Percentiles rank a stretch among this genome's conserved stretches.
Conservation (phyloP, 768 basidiomycete species). For the Suillus plorans region DNA sequence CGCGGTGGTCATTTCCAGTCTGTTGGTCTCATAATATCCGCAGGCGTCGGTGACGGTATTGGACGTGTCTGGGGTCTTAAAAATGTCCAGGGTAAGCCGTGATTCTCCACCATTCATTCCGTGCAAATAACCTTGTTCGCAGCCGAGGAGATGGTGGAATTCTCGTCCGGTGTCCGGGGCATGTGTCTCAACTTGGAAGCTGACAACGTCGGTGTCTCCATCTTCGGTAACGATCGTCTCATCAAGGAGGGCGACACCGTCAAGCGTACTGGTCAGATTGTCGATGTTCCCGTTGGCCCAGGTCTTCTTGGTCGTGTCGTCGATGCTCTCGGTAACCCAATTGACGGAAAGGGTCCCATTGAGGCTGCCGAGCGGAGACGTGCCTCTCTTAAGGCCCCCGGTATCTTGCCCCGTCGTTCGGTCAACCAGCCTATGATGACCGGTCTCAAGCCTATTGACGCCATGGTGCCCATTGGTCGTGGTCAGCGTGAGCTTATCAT, state of each 20-base stretch:
- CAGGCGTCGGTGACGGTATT: constrained; percentile 99
- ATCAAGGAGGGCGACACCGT: constrained; percentile 99
- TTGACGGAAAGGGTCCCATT: constrained; percentile 99
- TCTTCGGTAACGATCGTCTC: constrained; percentile 96
- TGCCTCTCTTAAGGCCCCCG: constrained; percentile 98
- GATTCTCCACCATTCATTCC: constrained; percentile 1
- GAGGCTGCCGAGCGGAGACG: constrained; percentile 91
- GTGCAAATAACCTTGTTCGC: constrained; percentile 13
- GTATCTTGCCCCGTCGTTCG: constrained; percentile 98
- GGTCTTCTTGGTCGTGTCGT: constrained; percentile 98
- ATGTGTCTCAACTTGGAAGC: constrained; percentile 99
- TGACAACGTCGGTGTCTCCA: constrained; percentile 99
- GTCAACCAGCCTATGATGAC: constrained; percentile 99
- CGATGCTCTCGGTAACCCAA: constrained; percentile 99
- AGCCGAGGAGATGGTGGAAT: constrained; percentile 99
- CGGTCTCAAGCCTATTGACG: constrained; percentile 99
- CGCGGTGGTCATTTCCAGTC: neutral
- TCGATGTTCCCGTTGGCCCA: constrained; percentile 98
- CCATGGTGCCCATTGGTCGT: constrained; percentile 99
- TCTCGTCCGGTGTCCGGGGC: constrained; percentile 99
- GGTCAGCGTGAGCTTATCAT: constrained; percentile 99
- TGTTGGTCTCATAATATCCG: constrained; percentile 11
- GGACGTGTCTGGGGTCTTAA: constrained; percentile 98
- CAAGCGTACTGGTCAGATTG: constrained; percentile 99
- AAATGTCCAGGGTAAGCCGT: constrained; percentile 88